phyloP scores from a whole-genome alignment of 768 basidiomycete genomes.

The Pleurotus platypus region DNA sequence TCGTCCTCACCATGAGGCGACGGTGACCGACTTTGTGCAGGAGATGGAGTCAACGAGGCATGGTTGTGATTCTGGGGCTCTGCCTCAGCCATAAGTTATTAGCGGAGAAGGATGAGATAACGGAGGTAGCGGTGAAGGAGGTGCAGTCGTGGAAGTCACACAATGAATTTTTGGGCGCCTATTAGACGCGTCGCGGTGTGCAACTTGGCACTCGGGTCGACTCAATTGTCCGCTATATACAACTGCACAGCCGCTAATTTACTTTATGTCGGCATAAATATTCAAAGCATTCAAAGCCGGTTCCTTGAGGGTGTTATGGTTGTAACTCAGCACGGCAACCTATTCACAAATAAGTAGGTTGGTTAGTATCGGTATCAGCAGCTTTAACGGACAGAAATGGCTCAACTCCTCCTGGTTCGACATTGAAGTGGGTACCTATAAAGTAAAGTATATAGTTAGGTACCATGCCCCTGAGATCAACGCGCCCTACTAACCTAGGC shows the following conservation, averaged over 20 bases:
- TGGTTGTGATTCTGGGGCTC: conserved; percentile 3
- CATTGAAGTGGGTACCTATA: conserved; percentile 72
- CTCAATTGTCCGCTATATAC: no score
- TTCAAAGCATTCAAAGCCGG: conserved; percentile 77
- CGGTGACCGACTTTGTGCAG: conserved; percentile 9
- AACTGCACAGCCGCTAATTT: background rate
- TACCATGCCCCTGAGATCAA: background rate
- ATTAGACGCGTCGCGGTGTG: conserved; percentile 8
- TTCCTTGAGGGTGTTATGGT: conserved; percentile 75
- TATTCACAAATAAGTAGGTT: conserved; percentile 20
- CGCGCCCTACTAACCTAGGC: conserved; percentile 24
- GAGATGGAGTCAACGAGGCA: conserved; percentile 7
- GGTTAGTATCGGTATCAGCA: background rate
- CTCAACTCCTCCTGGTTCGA: conserved; percentile 83
- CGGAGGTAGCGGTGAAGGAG: background rate
- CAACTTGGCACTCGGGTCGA: no score
- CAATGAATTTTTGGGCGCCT: background rate
- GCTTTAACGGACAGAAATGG: conserved; percentile 5
- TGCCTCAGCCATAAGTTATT: conserved; percentile 10
- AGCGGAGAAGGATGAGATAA: background rate
- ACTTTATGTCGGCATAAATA: conserved; percentile 43
- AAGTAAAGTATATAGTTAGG: background rate
- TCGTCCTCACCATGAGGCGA: conserved; percentile 28
- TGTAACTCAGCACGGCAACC: conserved; percentile 82
- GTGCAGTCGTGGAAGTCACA: background rate